phyloP scores from a whole-genome alignment of 306 rosid genomes.

The Luffa acutangula region DNA sequence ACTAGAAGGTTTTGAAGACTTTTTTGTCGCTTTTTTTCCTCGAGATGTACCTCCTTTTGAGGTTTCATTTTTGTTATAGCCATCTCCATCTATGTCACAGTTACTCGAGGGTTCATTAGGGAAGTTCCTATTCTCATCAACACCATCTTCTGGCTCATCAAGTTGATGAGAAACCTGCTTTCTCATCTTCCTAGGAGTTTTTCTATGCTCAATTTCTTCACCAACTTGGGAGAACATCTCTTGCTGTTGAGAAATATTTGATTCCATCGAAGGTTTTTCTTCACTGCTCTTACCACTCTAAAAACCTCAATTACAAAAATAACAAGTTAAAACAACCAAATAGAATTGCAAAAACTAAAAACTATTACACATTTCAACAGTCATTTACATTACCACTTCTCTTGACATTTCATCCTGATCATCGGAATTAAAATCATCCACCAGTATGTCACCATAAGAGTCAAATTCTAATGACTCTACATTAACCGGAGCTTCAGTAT shows the following conservation, averaged over 20 bases:
- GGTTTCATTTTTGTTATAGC: conserved; percentile 27
- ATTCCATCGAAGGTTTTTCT: conserved; percentile 14
- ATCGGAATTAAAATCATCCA: conserved; percentile 33
- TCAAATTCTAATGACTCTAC: conserved; percentile 24
- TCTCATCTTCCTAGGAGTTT: conserved; percentile 36
- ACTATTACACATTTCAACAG: background rate
- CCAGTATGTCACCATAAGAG: conserved; percentile 23
- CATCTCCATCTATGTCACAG: conserved; percentile 25
- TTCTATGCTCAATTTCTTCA: conserved; percentile 26
- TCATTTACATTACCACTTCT: conserved; percentile 26
- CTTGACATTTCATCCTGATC: conserved; percentile 17
- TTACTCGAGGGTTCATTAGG: conserved; percentile 30
- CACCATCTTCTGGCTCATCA: conserved; percentile 27
- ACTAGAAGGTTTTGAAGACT: conserved; percentile 33
- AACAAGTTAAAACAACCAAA: conserved; percentile 11
- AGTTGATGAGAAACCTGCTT: conserved; percentile 25
- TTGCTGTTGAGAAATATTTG: conserved; percentile 23
- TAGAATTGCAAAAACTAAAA: background rate
- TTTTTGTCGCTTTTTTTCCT: conserved; percentile 33
- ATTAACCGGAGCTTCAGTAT: conserved; percentile 25
- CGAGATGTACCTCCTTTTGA: conserved; percentile 20
- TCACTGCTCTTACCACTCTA: conserved; percentile 27
- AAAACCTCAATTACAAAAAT: conserved; percentile 13
- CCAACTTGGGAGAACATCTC: conserved; percentile 15
- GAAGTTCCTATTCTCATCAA: conserved; percentile 17